Conservation (phyloP, 2,329 filamentous ascomycete species). For the Venturia pyrina region DNA sequence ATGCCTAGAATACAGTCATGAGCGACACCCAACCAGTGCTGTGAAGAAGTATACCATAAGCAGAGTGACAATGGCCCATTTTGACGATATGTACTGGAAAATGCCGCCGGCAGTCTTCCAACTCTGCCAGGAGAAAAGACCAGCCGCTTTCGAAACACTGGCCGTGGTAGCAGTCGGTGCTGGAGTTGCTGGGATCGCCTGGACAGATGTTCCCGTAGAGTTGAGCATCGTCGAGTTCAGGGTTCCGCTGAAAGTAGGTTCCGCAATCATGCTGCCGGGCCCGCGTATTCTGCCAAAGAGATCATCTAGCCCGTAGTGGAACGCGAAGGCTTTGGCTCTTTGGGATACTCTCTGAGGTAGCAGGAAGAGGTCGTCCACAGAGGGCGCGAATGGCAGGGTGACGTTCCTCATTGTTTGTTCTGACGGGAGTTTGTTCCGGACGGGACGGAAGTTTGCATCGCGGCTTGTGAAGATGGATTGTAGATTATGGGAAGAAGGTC, state of each 20-base stretch:
- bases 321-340: slow-evolving; percentile 52
- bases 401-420: slow-evolving; percentile 10
- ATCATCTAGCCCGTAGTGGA: slow-evolving; percentile 49
- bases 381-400: slow-evolving; percentile 38
- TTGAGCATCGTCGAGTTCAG: slow-evolving; percentile 28
- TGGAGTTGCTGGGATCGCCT: neutral
- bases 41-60: slow-evolving; percentile 46
- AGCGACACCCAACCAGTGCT: neutral
- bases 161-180: neutral
- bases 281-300: slow-evolving; percentile 39
- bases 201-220: slow-evolving; percentile 18
- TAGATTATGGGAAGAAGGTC: no score
- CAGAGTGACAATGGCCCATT: slow-evolving; percentile 85
- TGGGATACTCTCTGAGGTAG: slow-evolving; percentile 61
- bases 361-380: slow-evolving; percentile 57
- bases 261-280: slow-evolving; percentile 50
- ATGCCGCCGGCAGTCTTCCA: slow-evolving; percentile 6
- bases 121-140: neutral
- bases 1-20: slow-evolving; percentile 18
- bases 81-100: slow-evolving; percentile 64
- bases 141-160: neutral
- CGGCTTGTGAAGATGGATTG: neutral
- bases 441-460: neutral
- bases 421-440: neutral
- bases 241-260: slow-evolving; percentile 34